Evolutionary conservation across 192 early-diverging fungal species (phyloP).

Genomic region (Spizellomyces sp.): DNA sequence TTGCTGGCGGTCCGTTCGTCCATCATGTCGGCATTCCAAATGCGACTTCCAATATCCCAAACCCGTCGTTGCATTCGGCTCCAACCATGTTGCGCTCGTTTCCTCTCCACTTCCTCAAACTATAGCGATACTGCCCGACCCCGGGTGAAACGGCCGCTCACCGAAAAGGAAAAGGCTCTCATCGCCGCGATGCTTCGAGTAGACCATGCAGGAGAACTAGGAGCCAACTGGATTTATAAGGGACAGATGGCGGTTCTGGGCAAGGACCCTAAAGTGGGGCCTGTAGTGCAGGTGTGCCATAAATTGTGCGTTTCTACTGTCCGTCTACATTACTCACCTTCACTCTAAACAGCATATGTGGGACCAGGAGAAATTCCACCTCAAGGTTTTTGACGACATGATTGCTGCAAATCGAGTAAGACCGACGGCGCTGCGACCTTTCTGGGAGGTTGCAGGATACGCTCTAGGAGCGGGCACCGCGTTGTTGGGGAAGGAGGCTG

Average conservation of each 20-base stretch:
- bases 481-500: constrained; percentile 88
- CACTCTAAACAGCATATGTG: constrained; percentile 77
- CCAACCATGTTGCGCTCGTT: too few relatives aligned
- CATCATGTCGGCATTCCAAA: too few relatives aligned
- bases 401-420: constrained; percentile 77
- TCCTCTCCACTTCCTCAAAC: too few relatives aligned
- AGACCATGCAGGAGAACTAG: constrained; percentile 95
- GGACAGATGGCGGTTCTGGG: constrained; percentile 87
- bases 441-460: constrained; percentile 88
- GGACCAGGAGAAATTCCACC: constrained; percentile 90
- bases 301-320: not conserved
- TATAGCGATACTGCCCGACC: too few relatives aligned
- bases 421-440: constrained; percentile 79
- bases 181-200: constrained; percentile 79
- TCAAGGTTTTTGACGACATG: constrained; percentile 76
- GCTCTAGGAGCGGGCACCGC: constrained; percentile 84
- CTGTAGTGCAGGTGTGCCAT: constrained; percentile 64
- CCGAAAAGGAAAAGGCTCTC: constrained; percentile 20
- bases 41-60: too few relatives aligned
- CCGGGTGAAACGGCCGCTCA: constrained; percentile 10
- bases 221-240: constrained; percentile 93
- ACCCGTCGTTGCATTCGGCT: too few relatives aligned
- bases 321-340: not conserved
- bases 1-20: too few relatives aligned
- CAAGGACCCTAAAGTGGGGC: constrained; percentile 64